phyloP scores from a whole-genome alignment of 345 rosid genomes.

The Atalantia buxifolia region DNA sequence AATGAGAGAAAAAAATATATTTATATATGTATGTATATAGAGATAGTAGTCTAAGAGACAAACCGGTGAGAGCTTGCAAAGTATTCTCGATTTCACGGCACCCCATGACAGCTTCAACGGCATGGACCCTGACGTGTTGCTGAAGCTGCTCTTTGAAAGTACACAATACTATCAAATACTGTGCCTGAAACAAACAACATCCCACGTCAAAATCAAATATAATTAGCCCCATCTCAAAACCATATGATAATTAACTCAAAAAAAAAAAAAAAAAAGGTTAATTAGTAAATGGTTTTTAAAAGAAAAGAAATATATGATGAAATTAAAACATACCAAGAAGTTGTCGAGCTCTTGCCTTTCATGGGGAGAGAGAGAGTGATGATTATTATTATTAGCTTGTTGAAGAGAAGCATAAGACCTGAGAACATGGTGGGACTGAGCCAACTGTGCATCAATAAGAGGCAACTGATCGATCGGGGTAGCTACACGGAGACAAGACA shows the following conservation, averaged over 20 bases:
- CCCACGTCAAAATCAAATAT: neutral
- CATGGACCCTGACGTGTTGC: conserved; percentile 96
- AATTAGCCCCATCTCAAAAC: neutral
- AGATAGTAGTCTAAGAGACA: conserved; percentile 5
- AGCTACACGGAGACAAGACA: conserved; percentile 86
- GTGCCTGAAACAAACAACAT: conserved; percentile 46
- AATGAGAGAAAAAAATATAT: neutral
- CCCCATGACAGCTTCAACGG: conserved; percentile 98
- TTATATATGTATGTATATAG: too few species aligned
- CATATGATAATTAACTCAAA: too few species aligned
- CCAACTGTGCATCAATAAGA: conserved; percentile 84
- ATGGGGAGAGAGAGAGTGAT: conserved; percentile 48
- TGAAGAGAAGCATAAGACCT: conserved; percentile 75
- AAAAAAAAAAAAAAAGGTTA: too few species aligned
- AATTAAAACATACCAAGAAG: conserved; percentile 57
- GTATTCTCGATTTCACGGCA: conserved; percentile 95
- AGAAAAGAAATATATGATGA: neutral
- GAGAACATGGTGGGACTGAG: conserved; percentile 77
- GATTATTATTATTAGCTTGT: conserved; percentile 39
- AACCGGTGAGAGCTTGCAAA: conserved; percentile 92
- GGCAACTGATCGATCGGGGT: conserved; percentile 98
- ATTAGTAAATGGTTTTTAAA: too few species aligned
- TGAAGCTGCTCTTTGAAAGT: conserved; percentile 97
- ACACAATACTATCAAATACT: conserved; percentile 86
- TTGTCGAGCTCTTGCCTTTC: conserved; percentile 92